These are phyloP conservation scores for Citrus hindsii DNA, from an alignment of 345 rosid genomes.

Conservation along the genomic window DNA sequence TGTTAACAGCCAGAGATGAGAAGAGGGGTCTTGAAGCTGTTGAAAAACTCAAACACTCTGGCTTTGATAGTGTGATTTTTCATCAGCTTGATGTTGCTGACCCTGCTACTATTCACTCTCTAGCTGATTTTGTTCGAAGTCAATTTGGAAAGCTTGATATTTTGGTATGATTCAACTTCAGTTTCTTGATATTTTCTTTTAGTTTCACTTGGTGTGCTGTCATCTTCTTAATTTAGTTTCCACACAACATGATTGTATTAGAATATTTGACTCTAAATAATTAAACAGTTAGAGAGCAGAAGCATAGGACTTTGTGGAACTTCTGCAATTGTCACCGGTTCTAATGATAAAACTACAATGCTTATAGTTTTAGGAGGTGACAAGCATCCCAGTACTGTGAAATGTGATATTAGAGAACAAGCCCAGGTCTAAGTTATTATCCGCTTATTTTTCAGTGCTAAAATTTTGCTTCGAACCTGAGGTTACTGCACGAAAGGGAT, in stretches of 20 bases:
- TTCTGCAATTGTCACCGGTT: not conserved
- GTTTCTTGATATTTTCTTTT: not conserved
- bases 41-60: slow-evolving; percentile 13
- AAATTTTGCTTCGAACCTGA: not conserved
- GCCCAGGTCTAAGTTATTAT: not conserved
- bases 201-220: too few species aligned
- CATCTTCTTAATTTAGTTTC: too few species aligned
- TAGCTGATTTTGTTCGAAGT: slow-evolving; percentile 27
- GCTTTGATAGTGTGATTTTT: slow-evolving; percentile 23
- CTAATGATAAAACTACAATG: not conserved
- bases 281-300: too few species aligned
- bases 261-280: too few species aligned
- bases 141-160: slow-evolving; percentile 8
- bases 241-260: too few species aligned
- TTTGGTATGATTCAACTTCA: not conserved
- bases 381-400: not conserved
- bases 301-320: too few species aligned
- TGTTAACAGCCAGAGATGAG: slow-evolving; percentile 25
- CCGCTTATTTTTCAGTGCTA: not conserved
- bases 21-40: slow-evolving; percentile 20
- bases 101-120: slow-evolving; percentile 26
- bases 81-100: slow-evolving; percentile 48
- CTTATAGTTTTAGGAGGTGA: not conserved
- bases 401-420: not conserved
- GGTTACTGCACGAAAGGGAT: not conserved